A percentile compares a stretch with the other conserved stretches of the same genome.
Conservation (phyloP, 495 filamentous ascomycete genomes). For the Neurospora hispaniola region DNA sequence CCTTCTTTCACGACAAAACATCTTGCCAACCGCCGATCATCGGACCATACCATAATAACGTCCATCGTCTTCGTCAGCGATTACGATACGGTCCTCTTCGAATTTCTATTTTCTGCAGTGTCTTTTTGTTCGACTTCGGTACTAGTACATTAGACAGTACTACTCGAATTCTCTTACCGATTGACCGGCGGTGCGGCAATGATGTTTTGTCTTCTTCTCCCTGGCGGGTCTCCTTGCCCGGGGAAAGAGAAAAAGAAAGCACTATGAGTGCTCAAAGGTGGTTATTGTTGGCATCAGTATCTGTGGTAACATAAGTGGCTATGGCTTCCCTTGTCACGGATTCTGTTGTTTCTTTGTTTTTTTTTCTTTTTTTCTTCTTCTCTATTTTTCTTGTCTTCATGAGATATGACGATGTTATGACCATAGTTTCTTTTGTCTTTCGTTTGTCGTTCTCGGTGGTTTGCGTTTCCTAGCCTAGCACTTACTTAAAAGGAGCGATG, state of each 20-base stretch:
- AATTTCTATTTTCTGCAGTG: background rate
- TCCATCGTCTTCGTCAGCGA: background rate
- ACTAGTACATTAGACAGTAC: background rate
- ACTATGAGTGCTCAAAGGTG: background rate
- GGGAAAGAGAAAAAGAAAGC: background rate
- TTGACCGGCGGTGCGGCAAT: background rate
- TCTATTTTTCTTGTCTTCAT: background rate
- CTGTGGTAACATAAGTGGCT: background rate
- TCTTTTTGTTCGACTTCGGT: background rate
- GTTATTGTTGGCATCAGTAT: background rate
- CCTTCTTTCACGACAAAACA: background rate
- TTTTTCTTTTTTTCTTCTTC: background rate
- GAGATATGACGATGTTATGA: slow-evolving; percentile 1
- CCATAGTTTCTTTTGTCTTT: background rate
- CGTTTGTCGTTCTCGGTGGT: background rate
- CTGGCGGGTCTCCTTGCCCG: background rate
- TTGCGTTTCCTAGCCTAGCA: background rate
- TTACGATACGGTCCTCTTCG: slow-evolving; percentile 1
- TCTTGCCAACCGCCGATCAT: background rate
- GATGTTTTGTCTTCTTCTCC: background rate
- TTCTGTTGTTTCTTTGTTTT: background rate
- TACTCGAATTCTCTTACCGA: background rate
- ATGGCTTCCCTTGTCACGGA: background rate
- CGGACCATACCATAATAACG: background rate
- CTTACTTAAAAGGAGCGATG: background rate